Evolutionary conservation across 768 basidiomycete genomes (phyloP), one percentile per base, ranked within the genome.

Genomic region (Asterophora lycoperdoides): DNA sequence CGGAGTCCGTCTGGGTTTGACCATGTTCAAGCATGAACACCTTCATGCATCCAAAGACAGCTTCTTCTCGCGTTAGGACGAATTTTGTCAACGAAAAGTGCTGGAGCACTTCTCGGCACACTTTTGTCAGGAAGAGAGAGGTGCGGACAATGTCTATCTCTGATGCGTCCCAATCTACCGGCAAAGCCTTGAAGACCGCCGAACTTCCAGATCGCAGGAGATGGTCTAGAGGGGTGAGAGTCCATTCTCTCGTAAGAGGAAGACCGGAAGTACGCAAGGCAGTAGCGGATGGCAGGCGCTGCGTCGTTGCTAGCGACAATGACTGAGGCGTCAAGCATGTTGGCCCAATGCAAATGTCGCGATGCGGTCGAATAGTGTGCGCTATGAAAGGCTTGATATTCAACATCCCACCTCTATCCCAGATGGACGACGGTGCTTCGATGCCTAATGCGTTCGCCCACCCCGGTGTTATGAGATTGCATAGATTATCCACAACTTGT

Each of bases 1-100:
- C 53, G 18, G 76, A 73, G 48, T 75, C 71, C 11, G 66, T 69
- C 44, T 79, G 69, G 0, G 68, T 60, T 56, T 89, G 84, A 1
- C 80, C 90, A 61, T 95, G 89, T 64, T 98, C 94, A 23, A 98
- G 80, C 93, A 96, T 94, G 67, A 92, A 93, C 13, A 96, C 81
- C 55, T 89, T 90, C 90, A 96, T 94, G 54, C 92, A 86, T 15
- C 76, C 79, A 56, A 93, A 86, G 4, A 87, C 71, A 1, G 76
- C 68, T 53, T 85, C 80, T 44, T 81, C 79, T 37, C 78, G 71
- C 14, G 65, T 70, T 60, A 83, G 62, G 7, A 70, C 64, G 49
- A 79, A 76, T 18, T 58, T 51, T 1, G 46, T 53, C 30, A 82
- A 65, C 1, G 72, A 70, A 57, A 75, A 74, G 8, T 59, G 60